These are phyloP conservation scores for Juglanconis sp. DNA, from an alignment of 2,329 filamentous ascomycete genomes.

Conservation along the genomic window DNA sequence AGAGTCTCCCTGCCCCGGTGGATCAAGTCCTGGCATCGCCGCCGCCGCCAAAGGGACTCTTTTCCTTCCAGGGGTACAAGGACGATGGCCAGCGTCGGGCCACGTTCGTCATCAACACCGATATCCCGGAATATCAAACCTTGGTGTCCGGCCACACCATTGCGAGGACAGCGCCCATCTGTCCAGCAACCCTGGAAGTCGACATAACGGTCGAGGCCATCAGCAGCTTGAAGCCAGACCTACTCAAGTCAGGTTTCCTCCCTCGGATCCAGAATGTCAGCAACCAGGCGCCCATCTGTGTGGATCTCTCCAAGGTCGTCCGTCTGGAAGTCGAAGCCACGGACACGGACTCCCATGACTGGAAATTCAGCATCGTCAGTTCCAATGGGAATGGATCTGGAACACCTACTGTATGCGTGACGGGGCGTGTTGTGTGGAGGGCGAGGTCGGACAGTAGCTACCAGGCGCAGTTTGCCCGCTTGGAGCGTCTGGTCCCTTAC, in stretches of 20 bases:
- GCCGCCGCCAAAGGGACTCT: no score
- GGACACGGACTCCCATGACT: no score
- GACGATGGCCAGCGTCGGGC: no score
- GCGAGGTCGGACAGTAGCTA: no score
- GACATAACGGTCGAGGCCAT: constrained; percentile 31
- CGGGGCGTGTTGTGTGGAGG: no score
- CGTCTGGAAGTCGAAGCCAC: constrained; percentile 27
- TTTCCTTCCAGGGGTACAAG: no score
- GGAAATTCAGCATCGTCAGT: no score
- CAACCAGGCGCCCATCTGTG: constrained; percentile 31
- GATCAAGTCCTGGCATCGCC: constrained; percentile 14
- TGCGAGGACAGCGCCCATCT: constrained; percentile 30
- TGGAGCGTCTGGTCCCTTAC: constrained; percentile 32
- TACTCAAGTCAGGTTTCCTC: constrained; percentile 10
- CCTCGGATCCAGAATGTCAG: constrained; percentile 29
- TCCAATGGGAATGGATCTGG: no score
- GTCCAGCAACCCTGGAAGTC: constrained; percentile 36
- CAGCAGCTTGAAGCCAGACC: constrained; percentile 19
- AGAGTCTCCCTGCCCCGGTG: background rate
- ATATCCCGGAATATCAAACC: no score
- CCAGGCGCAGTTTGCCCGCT: constrained; percentile 15
- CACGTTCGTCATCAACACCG: no score
- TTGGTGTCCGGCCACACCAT: no score
- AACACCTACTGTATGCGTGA: no score
- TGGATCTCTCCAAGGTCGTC: constrained; percentile 26